Evolutionary conservation across 768 basidiomycete species (phyloP).

Genomic region (Amanita muscaria): DNA sequence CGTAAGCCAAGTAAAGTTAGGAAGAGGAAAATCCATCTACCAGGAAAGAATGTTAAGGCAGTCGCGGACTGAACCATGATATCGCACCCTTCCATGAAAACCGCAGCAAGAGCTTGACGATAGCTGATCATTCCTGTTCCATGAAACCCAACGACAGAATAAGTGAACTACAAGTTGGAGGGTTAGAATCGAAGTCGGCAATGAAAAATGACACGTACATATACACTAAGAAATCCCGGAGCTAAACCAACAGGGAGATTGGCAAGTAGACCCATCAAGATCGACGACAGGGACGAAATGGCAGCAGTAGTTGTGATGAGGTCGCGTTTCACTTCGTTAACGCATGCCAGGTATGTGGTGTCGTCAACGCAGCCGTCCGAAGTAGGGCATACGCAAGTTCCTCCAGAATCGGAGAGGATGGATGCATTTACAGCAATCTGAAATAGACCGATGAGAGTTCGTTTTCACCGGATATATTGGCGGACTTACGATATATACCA

Average conservation of each 20-base stretch:
- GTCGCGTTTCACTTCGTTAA: conserved; percentile 57
- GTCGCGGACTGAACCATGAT: not conserved
- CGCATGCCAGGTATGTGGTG: conserved; percentile 44
- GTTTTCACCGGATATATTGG: not conserved
- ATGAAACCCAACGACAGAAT: conserved; percentile 81
- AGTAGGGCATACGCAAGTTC: conserved; percentile 69
- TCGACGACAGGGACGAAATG: conserved; percentile 62
- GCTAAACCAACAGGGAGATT: conserved; percentile 89
- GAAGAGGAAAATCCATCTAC: conserved; percentile 73
- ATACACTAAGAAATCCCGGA: conserved; percentile 76
- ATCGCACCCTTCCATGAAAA: conserved; percentile 78
- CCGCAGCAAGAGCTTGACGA: conserved; percentile 72
- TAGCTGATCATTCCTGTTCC: conserved; percentile 68
- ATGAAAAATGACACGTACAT: conserved; percentile 36
- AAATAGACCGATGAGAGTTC: not conserved
- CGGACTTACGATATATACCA: conserved; percentile 69
- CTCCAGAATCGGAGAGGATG: conserved; percentile 69
- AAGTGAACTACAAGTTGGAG: conserved; percentile 52
- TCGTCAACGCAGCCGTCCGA: conserved; percentile 48
- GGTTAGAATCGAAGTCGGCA: not conserved
- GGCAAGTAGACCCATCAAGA: conserved; percentile 77
- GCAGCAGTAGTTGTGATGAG: conserved; percentile 80
- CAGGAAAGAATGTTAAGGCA: not conserved
- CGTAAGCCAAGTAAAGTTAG: conserved; percentile 77
- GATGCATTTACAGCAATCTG: conserved; percentile 83